These are phyloP conservation scores for Cavenderia fasciculata DNA, from an alignment of 78 protist species.

Conservation along the genomic window DNA sequence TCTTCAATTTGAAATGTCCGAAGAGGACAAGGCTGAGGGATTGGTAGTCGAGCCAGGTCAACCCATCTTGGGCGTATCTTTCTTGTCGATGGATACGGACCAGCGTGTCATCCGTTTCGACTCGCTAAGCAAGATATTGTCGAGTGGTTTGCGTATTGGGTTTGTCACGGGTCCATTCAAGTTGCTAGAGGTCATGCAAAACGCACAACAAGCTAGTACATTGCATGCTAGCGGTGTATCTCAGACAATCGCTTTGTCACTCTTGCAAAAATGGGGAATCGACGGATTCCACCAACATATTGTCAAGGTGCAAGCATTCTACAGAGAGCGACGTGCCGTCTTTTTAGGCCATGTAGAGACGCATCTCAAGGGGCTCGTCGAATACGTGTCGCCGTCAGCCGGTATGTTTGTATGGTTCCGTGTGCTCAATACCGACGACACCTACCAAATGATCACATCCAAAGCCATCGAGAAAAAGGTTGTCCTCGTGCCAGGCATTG, in stretches of 20 bases:
- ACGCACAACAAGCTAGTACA: conserved; percentile 68
- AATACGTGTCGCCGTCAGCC: conserved; percentile 75
- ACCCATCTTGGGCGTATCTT: neutral
- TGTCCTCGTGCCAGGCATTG: conserved; percentile 83
- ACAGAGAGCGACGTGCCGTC: conserved; percentile 45
- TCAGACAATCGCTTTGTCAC: conserved; percentile 22
- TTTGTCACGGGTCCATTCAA: conserved; percentile 79
- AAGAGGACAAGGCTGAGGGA: neutral
- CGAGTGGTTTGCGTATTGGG: conserved; percentile 92
- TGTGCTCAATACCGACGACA: conserved; percentile 68
- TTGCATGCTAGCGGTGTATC: conserved; percentile 79
- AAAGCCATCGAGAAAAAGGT: conserved; percentile 84
- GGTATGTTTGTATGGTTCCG: conserved; percentile 93
- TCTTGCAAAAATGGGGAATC: conserved; percentile 37
- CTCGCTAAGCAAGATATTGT: conserved; percentile 87
- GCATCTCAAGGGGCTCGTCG: conserved; percentile 83
- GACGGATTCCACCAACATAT: conserved; percentile 76
- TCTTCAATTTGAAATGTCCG: conserved; percentile 61
- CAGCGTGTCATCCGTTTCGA: conserved; percentile 93
- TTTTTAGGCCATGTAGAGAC: neutral
- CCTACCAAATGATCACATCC: conserved; percentile 58
- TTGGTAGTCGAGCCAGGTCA: no score
- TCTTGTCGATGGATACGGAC: conserved; percentile 87
- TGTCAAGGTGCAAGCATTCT: conserved; percentile 28
- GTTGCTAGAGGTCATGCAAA: conserved; percentile 74